A percentile compares a stretch with the other conserved stretches of the same genome.
These are phyloP conservation scores for Citrus sp. DNA, from an alignment of 345 rosid genomes.

Conservation along the genomic window DNA sequence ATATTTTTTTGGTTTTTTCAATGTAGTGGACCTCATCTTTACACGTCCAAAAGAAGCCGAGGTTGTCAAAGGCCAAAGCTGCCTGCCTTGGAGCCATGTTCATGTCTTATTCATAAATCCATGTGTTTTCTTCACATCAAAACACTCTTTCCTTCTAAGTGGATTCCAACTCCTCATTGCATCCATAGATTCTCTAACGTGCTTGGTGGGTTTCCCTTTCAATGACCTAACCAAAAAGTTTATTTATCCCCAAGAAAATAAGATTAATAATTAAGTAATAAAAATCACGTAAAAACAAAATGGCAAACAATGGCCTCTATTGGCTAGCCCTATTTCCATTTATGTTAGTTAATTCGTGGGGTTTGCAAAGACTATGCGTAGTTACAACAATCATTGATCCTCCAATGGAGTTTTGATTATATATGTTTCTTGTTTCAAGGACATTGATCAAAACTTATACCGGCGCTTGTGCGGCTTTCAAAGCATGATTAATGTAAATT, in stretches of 20 bases:
- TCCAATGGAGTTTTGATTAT: constrained; percentile 20
- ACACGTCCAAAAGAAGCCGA: constrained; percentile 54
- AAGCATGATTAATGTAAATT: not conserved
- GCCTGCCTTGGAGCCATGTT: constrained; percentile 33
- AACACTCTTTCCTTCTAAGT: constrained; percentile 10
- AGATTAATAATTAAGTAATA: not conserved
- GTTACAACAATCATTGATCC: not conserved
- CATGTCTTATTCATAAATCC: constrained; percentile 31
- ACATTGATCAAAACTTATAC: not conserved
- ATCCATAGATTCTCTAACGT: constrained; percentile 30
- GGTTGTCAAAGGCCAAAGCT: constrained; percentile 36
- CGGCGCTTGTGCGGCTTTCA: constrained; percentile 15
- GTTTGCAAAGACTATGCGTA: not conserved
- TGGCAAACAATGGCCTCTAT: not conserved
- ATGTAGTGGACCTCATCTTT: constrained; percentile 64
- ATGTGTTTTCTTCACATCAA: constrained; percentile 39
- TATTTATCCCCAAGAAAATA: not conserved
- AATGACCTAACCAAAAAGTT: constrained; percentile 37
- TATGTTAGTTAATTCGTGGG: not conserved
- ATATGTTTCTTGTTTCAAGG: constrained; percentile 16
- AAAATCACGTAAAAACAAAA: not conserved
- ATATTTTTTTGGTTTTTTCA: not conserved
- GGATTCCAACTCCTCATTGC: constrained; percentile 82
- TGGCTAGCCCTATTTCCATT: not conserved
- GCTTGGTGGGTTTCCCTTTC: constrained; percentile 59